Conservation (phyloP, 805 yeast genomes). For the Ascoidea rubescens region DNA sequence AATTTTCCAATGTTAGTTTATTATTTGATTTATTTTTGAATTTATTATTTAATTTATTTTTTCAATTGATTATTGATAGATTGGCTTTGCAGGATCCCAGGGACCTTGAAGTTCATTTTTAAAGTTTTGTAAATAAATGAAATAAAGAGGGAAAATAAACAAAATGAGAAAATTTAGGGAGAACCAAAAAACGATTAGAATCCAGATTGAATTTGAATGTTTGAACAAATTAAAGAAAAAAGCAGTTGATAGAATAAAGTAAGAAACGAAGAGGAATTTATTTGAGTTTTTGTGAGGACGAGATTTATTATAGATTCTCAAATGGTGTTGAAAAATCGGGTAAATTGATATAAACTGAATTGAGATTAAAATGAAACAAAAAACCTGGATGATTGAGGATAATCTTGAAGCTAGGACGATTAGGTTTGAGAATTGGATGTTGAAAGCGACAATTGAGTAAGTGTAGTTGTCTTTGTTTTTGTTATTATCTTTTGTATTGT, state of each 20-base stretch:
- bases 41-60: neutral
- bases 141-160: constrained; percentile 54
- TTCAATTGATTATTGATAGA: too few species aligned
- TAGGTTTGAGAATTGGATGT: constrained; percentile 72
- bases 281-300: constrained; percentile 16
- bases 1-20: too few species aligned
- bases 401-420: constrained; percentile 86
- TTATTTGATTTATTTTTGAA: neutral
- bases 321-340: constrained; percentile 54
- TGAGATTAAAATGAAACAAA: constrained; percentile 66
- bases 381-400: constrained; percentile 58
- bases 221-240: constrained; percentile 5
- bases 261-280: constrained; percentile 7
- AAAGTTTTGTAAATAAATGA: constrained; percentile 58
- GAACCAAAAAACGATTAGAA: constrained; percentile 30
- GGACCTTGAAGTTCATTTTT: constrained; percentile 85
- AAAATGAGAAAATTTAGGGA: constrained; percentile 31
- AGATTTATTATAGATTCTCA: constrained; percentile 20
- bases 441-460: constrained; percentile 22
- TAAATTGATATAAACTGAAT: constrained; percentile 58
- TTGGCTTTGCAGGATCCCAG: constrained; percentile 81
- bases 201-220: neutral
- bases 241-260: too few species aligned
- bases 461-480: too few species aligned
- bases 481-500: constrained; percentile 9